Evolutionary conservation across 202 grass and related monocot genomes (phyloP).

Genomic region (Schoenoplectus tabernaemontani): DNA sequence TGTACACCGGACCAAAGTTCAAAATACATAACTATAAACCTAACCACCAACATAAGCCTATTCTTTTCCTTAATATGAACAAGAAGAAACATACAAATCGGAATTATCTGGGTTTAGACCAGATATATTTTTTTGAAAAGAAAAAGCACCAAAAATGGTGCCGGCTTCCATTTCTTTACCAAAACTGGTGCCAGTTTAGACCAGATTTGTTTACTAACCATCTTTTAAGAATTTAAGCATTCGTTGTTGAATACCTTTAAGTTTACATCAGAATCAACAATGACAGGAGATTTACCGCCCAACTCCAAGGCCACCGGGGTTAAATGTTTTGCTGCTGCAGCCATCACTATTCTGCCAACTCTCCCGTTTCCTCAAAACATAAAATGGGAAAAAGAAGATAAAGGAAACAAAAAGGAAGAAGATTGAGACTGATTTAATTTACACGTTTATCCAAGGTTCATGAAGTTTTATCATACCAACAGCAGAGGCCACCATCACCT

Average conservation of each 20-base stretch:
- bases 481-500: neutral
- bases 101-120: neutral
- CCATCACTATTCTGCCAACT: slow-evolving; percentile 69
- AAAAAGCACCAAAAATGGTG: too few relatives aligned
- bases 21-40: neutral
- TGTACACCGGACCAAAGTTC: neutral
- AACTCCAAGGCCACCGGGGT: slow-evolving; percentile 81
- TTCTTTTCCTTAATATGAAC: neutral
- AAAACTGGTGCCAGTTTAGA: too few relatives aligned
- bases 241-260: slow-evolving; percentile 45
- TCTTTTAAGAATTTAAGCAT: neutral
- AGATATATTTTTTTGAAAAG: too few relatives aligned
- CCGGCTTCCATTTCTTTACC: too few relatives aligned
- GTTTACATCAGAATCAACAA: slow-evolving; percentile 72
- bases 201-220: neutral
- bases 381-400: neutral
- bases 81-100: neutral
- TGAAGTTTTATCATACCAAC: neutral
- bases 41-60: neutral
- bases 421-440: neutral
- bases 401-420: slow-evolving; percentile 6
- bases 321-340: slow-evolving; percentile 76
- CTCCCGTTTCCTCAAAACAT: slow-evolving; percentile 43
- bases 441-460: neutral
- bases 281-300: slow-evolving; percentile 87